Base-by-base conservation (phyloP, 176 grass and related monocot genomes). In the Aegilops sharonensis region DNA sequence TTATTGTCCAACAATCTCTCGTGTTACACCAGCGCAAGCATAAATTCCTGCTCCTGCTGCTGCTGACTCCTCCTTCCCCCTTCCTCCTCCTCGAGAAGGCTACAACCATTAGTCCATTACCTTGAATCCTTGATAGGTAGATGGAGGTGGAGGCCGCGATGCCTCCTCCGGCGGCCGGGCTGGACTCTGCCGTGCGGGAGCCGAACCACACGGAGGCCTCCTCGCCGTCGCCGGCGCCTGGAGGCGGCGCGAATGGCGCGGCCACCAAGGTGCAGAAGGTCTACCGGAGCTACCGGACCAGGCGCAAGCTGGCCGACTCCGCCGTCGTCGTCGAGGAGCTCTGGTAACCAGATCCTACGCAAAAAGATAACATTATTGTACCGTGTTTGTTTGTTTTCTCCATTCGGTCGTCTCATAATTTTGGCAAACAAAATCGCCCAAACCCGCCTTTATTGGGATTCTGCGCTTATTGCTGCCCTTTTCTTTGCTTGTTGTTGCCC, bases 291-390 rank as follows among this genome's bases (percentile, higher is more conserved):
- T 98, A 98, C 86, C 97, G 97, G 23, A 98, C 97, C 35, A 84
- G 97, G 8, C 92, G 94, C 79, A 90, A 87, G 92, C 84, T 98
- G 56, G 97, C 97, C 42, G 97, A 98, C 86, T 91, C 97, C 72
- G 97, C 90, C 73, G 92, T 98, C 90, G 90, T 98, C 88, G 94
- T 91, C 74, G 97, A 98, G 89, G 96, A 95, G 90, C 97, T 98
- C 71, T 98, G 97, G 97, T 98, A 78, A 15, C 25, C 83, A 34
- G 39, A 77, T 62, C 74, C 77, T 70, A 71, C 75, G 5, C 3
- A 57, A 52, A 18, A 52, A 15, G 25, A 31, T 18, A 20, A 48
- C 27, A 11, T 31, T 2, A 12, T 14, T 1, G 27, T 27, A 2
- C 52, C 17, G 17, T 20, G 4, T 17, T 17, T 52, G 56, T 21